Percentiles rank a stretch among this genome's conserved stretches.
Evolutionary conservation across 495 filamentous ascomycete species (phyloP).

Genomic region (Tuber borchii): DNA sequence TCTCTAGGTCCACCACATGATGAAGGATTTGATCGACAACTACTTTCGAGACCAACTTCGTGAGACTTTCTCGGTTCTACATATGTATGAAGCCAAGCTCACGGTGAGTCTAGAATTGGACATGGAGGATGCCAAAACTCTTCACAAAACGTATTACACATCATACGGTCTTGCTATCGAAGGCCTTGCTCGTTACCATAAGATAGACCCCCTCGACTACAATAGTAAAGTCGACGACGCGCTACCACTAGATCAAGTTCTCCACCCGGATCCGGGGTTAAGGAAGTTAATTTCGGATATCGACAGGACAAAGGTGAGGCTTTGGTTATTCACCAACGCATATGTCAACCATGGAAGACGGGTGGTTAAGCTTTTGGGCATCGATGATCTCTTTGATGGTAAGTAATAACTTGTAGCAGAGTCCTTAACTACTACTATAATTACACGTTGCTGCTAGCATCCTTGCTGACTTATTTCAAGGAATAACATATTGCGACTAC

Average conservation of each 20-base stretch:
- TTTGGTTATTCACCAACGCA: conserved; percentile 95
- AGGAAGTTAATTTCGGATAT: conserved; percentile 71
- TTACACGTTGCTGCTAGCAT: background rate
- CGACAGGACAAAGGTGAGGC: conserved; percentile 64
- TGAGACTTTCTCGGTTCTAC: background rate
- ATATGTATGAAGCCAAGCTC: background rate
- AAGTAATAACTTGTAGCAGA: background rate
- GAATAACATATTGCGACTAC: conserved; percentile 91
- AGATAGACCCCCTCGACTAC: conserved; percentile 92
- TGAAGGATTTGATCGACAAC: conserved; percentile 53
- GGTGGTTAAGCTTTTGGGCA: conserved; percentile 69
- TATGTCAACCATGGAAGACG: conserved; percentile 80
- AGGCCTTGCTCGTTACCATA: conserved; percentile 85
- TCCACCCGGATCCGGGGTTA: conserved; percentile 67
- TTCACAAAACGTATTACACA: conserved; percentile 87
- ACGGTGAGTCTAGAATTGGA: conserved; percentile 45
- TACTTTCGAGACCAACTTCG: conserved; percentile 34
- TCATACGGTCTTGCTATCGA: conserved; percentile 96
- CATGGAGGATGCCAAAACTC: conserved; percentile 64
- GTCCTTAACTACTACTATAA: background rate
- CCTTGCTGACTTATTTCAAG: conserved; percentile 45
- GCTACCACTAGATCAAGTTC: conserved; percentile 74
- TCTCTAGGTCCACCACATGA: conserved; percentile 51
- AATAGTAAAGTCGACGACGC: conserved; percentile 93
- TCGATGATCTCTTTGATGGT: conserved; percentile 74